phyloP scores from a whole-genome alignment of 768 basidiomycete species.

The Mycena crocata region DNA sequence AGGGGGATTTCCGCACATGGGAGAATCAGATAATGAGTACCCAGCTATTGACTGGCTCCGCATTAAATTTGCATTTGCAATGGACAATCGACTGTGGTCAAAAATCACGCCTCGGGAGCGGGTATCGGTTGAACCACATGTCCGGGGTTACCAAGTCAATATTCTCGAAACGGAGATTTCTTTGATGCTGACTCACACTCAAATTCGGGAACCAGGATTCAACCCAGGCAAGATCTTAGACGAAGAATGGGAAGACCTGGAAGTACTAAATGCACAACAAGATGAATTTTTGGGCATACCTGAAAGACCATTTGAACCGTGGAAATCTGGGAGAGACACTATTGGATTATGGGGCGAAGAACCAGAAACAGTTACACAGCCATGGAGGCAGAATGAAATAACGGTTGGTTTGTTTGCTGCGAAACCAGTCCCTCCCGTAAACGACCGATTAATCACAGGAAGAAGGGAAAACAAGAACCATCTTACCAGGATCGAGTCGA shows the following conservation, averaged over 20 bases:
- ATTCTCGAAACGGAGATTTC: neutral
- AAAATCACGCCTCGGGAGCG: conserved; percentile 1
- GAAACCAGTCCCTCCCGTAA: neutral
- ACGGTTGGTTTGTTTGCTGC: conserved; percentile 4
- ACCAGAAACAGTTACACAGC: too few relatives aligned
- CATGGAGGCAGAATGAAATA: neutral
- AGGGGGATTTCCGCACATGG: neutral
- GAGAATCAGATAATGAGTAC: neutral
- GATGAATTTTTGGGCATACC: too few relatives aligned
- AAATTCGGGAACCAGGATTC: neutral
- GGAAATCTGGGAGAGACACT: too few relatives aligned
- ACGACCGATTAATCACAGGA: neutral
- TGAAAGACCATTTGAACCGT: too few relatives aligned
- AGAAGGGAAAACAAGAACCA: neutral
- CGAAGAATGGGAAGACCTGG: conserved; percentile 9
- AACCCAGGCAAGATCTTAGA: neutral
- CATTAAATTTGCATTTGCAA: neutral
- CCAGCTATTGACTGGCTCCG: neutral
- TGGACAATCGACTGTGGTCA: conserved; percentile 10
- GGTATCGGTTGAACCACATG: neutral
- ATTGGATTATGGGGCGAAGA: too few relatives aligned
- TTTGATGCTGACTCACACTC: neutral
- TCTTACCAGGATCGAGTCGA: conserved; percentile 8
- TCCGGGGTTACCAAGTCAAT: neutral
- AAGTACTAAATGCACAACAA: neutral